Evolutionary conservation across 805 yeast species (phyloP).

Genomic region (Nakazawaea ambrosiae): DNA sequence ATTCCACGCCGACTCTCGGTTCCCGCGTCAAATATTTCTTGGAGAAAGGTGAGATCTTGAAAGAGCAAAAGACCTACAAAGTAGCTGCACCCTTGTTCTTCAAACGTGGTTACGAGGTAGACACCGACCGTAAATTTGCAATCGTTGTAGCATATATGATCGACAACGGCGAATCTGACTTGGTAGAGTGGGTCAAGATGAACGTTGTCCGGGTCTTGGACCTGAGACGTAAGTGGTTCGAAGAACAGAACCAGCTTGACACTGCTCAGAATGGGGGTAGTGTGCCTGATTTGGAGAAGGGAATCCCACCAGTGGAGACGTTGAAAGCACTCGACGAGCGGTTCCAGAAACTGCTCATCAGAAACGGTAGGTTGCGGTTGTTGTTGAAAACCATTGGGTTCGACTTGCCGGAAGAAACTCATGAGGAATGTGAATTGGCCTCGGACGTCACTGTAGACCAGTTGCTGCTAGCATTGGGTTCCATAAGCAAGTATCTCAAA

Average conservation of each 20-base stretch:
- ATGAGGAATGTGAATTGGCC: conserved; percentile 31
- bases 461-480: conserved; percentile 27
- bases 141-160: conserved; percentile 43
- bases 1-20: conserved; percentile 25
- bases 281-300: neutral
- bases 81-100: conserved; percentile 20
- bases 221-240: conserved; percentile 16
- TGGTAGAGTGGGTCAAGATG: conserved; percentile 36
- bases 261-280: conserved; percentile 14
- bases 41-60: conserved; percentile 49
- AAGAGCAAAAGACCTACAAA: conserved; percentile 13
- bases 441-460: conserved; percentile 21
- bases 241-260: conserved; percentile 10
- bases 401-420: conserved; percentile 31
- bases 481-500: conserved; percentile 34
- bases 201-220: conserved; percentile 28
- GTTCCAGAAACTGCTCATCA: conserved; percentile 25
- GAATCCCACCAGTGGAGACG: neutral
- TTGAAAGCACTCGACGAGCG: neutral
- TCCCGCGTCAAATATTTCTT: conserved; percentile 38
- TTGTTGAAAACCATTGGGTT: conserved; percentile 41
- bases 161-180: conserved; percentile 33
- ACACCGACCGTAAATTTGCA: conserved; percentile 41
- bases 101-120: conserved; percentile 18
- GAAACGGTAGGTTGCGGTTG: conserved; percentile 42